These are phyloP conservation scores for Mycena vitilis DNA, from an alignment of 768 basidiomycete genomes.

Conservation along the genomic window DNA sequence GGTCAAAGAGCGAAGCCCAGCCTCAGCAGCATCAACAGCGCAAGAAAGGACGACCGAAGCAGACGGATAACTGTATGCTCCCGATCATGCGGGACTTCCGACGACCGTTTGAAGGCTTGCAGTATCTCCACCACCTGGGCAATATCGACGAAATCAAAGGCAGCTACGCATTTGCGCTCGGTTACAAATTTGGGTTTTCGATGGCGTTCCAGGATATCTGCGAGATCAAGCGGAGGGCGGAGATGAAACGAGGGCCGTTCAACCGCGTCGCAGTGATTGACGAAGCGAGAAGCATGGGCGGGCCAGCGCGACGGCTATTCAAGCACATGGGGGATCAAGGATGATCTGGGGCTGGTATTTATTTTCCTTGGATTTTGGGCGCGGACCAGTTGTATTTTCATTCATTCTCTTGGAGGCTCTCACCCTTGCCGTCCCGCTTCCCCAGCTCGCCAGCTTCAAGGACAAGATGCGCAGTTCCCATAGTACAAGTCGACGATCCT, in stretches of 20 bases:
- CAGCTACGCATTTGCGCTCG: constrained; percentile 48
- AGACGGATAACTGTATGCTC: constrained; percentile 21
- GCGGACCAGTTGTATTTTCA: constrained; percentile 9
- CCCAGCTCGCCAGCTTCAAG: neutral
- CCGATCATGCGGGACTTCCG: constrained; percentile 26
- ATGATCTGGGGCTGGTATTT: constrained; percentile 8
- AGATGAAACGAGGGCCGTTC: constrained; percentile 25
- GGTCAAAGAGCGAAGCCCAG: neutral
- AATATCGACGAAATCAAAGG: constrained; percentile 47
- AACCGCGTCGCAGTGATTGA: constrained; percentile 20
- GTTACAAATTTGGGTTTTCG: constrained; percentile 47
- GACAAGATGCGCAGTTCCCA: neutral
- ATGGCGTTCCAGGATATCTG: constrained; percentile 54
- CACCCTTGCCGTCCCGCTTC: neutral
- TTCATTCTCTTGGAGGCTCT: neutral
- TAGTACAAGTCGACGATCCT: neutral
- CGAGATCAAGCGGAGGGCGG: constrained; percentile 52
- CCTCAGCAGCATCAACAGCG: neutral
- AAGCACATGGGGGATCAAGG: constrained; percentile 13
- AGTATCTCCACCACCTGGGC: constrained; percentile 25
- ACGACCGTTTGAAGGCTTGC: constrained; percentile 30
- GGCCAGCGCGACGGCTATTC: constrained; percentile 12
- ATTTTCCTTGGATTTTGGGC: constrained; percentile 20
- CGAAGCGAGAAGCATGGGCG: constrained; percentile 16
- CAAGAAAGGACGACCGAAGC: constrained; percentile 11